Base-by-base conservation (phyloP, 2,329 filamentous ascomycete genomes). In the Phoma herbarum region DNA sequence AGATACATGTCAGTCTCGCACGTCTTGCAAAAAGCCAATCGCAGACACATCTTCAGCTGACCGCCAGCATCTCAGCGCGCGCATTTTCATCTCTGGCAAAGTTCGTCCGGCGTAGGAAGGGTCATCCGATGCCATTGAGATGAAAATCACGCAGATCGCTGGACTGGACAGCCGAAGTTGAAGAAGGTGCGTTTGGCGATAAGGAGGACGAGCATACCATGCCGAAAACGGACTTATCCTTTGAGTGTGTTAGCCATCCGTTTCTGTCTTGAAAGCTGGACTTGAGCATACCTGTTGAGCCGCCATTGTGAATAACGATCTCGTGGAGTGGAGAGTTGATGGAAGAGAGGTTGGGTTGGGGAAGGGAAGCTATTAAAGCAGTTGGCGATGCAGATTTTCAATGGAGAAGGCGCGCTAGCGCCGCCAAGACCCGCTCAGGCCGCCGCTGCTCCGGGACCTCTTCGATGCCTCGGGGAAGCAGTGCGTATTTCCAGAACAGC, bases 191-290 rank as follows among this genome's bases (percentile, higher is more conserved):
- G 52, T 29, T 45, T 45, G 59, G 25, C 33, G 54, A 56, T 35
- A 41, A 31, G 26, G 37, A 23, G 35, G 43, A 22, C 18, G 39
- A 69, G 37, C 74, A 68, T 75, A 80, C 78, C 78, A 81, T 80
- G 66, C 84, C 85, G 33, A 54, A 47, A 26, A 7, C 31, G 42
- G 22, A 25, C 41, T 43, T 49, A 14, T 49, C 46, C 43, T 46
- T 31, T 12, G 23, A 14, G 37, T 41, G 11, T 41, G 37, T 41
- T 41, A 41, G 37, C 37, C 37, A 41, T 41, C 18, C 14, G 23
- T 41, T 41, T 20, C 7, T 41, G 37, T 41, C 9, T 11, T 41
- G 11, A 4, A 9, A 14, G 12, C 37, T 41, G 20, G 37, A 14
- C 4, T 7, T 41, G 11, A 2, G 37, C 37, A 2, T 41, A 41